phyloP scores from a whole-genome alignment of 176 grass and related monocot genomes.

The Eleusine coracana region DNA sequence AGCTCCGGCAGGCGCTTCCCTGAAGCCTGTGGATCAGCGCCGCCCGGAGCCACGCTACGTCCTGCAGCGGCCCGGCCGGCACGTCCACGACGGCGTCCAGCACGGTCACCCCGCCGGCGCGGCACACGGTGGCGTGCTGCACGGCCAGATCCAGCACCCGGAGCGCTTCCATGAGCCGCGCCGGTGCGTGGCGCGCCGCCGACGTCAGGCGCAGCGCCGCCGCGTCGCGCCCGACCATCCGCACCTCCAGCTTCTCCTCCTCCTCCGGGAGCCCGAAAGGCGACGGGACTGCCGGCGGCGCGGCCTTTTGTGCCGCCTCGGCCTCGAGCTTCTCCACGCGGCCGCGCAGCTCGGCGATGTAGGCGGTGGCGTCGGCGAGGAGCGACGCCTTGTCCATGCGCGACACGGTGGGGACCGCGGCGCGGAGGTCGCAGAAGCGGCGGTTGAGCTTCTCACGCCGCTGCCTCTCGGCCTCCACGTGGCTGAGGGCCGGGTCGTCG shows the following conservation, averaged over 20 bases:
- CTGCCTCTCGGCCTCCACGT: constrained; percentile 66
- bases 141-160: constrained; percentile 43
- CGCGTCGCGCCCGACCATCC: constrained; percentile 31
- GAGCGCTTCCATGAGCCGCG: constrained; percentile 51
- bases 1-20: background rate
- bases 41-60: constrained; percentile 36
- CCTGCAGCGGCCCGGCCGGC: constrained; percentile 30
- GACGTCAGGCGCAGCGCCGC: constrained; percentile 24
- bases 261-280: background rate
- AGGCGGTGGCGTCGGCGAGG: constrained; percentile 52
- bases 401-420: constrained; percentile 63
- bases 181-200: constrained; percentile 33
- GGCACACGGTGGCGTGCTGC: constrained; percentile 50
- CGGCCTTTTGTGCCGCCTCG: background rate
- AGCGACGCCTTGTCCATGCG: constrained; percentile 78
- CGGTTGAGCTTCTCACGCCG: constrained; percentile 64
- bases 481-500: constrained; percentile 15
- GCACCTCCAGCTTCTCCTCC: background rate
- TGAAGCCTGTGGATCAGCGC: constrained; percentile 39
- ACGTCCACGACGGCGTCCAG: constrained; percentile 61
- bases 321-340: constrained; percentile 34
- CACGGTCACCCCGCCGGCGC: constrained; percentile 41
- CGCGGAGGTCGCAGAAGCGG: constrained; percentile 59
- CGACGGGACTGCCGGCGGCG: too few relatives aligned
- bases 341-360: constrained; percentile 54